Evolutionary conservation across 305 asterid genomes (phyloP), one percentile per base, ranked within the genome.

Genomic region (Vinca major): DNA sequence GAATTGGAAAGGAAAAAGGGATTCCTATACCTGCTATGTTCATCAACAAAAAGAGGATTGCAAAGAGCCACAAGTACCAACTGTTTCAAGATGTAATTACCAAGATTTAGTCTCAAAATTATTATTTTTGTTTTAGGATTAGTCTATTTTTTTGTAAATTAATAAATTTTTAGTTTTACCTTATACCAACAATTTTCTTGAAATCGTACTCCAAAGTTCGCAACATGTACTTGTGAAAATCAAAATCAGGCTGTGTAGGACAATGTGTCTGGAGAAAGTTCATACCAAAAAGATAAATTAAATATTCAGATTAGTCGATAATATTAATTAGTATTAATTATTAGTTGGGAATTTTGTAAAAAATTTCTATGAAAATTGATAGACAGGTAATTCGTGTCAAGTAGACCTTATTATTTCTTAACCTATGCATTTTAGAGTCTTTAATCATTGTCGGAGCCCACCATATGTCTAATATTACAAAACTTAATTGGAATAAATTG

Each of bases 21-120:
- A n/a, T 10, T 2, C 1, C 1, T 26, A 26, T 86, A 90, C 98
- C 97, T 80, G 88, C 85, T 45, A 91, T 76, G 82, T 93, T 85
- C 64, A 91, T 56, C 62, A 93, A 83, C 86, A 93, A 78, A 81
- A 91, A 91, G 70, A 88, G 39, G 53, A 93, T 84, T 62, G 85
- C 94, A 76, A 93, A 93, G 63, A 89, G 64, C 99, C 99, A 93
- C 73, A 93, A 75, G 82, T 82, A 86, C 91, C 92, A 83, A 78
- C 99, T 93, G 95, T 66, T 52, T 39, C 40, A 4, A 75, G 11
- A 70, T 1, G 33, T 26, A 26, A 26, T 26, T 26, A 26, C 33
- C 33, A 26, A 26, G 33, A 26, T 26, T 26, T 26, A 26, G 33
- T 26, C 33, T 26, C 33, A 26, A 26, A 26, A 26, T 26, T 26